Evolutionary conservation across 1,139 yeast genomes (phyloP), one percentile per base, ranked within the genome.

Genomic region (Saccharomyces hybrid): DNA sequence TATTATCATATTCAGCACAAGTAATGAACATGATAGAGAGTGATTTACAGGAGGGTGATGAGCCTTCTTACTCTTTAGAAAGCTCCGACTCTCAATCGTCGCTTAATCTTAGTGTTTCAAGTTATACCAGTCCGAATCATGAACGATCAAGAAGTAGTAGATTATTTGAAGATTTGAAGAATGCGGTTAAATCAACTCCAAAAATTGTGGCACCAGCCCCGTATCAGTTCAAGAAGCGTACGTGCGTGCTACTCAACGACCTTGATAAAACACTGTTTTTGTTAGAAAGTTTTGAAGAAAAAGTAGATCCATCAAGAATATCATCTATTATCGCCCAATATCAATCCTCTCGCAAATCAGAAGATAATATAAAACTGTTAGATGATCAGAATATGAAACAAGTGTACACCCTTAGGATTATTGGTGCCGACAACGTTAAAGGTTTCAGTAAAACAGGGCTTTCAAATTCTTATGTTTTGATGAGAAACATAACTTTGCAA

Each of bases 171-270:
- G 80, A 76, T 51, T 77, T 81, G 59, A 76, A 73, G 58, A 75
- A 73, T 56, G 81, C 76, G 2, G 71, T 79, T 4, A 64, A 68
- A 8, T 72, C 74, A 11, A 65, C 67, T 12, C 55, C 62, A 1
- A 62, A 70, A 55, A 69, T 75, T 59, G 57, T 73, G n/a, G 73
- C 74, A 57, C 79, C 84, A 59, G 73, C 80, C 27, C 81, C 90
- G 0, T 85, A 78, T 66, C 78, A 81, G 55, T 88, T 87, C 71
- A 75, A 78, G 58, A 75, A 78, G 2, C 75, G 78, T 53, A 83
- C 93, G 0, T 88, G 96, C 70, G 80, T 87, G n/a, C 84, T 86
- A 24, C 73, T 89, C 54, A 88, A 88, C 67, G 83, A 89, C 63
- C 67, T 89, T 19, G 82, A 84, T 5, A 79, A 82, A 19, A 80